Base-by-base conservation (phyloP, 2,329 filamentous ascomycete species). In the Diplodia seriata region DNA sequence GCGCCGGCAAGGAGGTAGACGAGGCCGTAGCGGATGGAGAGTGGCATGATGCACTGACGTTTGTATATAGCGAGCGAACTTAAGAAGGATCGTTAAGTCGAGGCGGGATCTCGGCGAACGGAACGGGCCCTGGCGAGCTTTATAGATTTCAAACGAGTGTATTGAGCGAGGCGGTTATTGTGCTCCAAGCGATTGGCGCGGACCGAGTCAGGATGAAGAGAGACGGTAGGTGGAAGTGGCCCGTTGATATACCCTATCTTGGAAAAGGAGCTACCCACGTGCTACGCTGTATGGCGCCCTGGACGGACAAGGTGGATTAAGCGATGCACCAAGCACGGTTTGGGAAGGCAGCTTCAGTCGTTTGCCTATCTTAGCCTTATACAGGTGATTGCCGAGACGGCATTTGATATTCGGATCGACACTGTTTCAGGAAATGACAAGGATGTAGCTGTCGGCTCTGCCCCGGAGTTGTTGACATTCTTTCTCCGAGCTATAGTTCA, bases 1-100 rank as follows among this genome's bases (percentile, higher is more conserved):
- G 31, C 59, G 14, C 59, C 31, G 9, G 59, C 59, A 20, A 63
- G 59, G 9, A 63, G 47, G 59, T 12, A 63, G n/a, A 63, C 4
- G 31, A 63, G 57, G 3, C 57, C 57, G 18, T 62, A 29, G 29
- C 43, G 40, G n/a, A 62, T 33, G 14, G 26, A 49, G 57, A 36
- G 11, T 15, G 29, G 4, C 57, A 62, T 62, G 43, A 14, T 23
- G 38, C 57, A 26, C 29, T 36, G 29, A 33, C 15, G 15, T 61
- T 36, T 20, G 55, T 33, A 11, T 18, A n/a, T 56, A 38, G 54
- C 33, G 26, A n/a, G 31, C 6, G 31, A 36, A 5, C 29, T n/a
- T 36, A 31, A 47, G 11, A 18, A 18, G 14, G 43, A 11, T 4
- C 15, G 23, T 4, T 12, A 38, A 38, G 36, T 11, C 36, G 36